Conservation (phyloP, 129 eudicot genomes). For the Flaveria brownii region DNA sequence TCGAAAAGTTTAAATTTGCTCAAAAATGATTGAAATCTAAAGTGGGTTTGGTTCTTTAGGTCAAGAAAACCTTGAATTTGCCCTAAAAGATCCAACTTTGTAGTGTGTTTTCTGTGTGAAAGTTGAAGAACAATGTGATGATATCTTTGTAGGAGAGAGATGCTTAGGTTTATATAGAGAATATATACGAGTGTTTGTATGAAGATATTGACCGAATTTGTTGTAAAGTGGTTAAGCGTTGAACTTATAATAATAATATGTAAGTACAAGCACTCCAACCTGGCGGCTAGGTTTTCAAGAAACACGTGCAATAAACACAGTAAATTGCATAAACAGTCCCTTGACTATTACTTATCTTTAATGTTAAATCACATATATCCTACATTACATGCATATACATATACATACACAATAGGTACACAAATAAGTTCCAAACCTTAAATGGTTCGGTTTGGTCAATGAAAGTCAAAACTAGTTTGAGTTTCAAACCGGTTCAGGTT, state of each 20-base stretch:
- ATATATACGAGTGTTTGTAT: background rate
- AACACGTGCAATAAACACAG: background rate
- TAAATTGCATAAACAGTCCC: slow-evolving; percentile 10
- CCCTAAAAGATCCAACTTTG: background rate
- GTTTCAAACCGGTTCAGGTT: too few species aligned
- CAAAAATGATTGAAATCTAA: background rate
- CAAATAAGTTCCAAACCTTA: too few species aligned
- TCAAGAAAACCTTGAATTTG: slow-evolving; percentile 1
- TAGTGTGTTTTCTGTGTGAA: background rate
- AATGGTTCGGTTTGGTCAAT: too few species aligned
- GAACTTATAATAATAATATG: background rate
- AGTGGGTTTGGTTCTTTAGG: slow-evolving; percentile 14
- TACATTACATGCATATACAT: too few species aligned
- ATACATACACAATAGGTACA: too few species aligned
- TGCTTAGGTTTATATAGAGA: background rate
- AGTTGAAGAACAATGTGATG: background rate
- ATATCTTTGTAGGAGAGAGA: background rate
- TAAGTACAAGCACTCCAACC: background rate
- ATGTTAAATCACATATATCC: background rate
- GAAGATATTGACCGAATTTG: background rate
- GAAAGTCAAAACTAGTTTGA: too few species aligned
- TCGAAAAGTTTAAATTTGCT: background rate
- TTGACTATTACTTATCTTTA: background rate
- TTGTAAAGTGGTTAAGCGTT: background rate
- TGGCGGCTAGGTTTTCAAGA: background rate